Percentiles rank a stretch among this genome's conserved stretches.
phyloP scores from a whole-genome alignment of 1,139 yeast species.

The Nakaseomyces glabratus region DNA sequence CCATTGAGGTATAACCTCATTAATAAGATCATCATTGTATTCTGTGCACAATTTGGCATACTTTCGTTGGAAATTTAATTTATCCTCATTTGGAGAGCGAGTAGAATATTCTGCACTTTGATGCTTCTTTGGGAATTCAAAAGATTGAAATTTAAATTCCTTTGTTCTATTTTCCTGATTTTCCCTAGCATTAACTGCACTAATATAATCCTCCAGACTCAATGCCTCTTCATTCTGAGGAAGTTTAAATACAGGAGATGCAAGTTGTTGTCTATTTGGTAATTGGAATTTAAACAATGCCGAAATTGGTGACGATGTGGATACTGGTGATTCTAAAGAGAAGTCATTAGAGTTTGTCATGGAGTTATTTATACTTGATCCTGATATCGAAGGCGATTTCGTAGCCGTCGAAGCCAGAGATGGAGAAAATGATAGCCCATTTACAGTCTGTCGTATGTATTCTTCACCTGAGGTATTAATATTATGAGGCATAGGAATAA shows the following conservation, averaged over 20 bases:
- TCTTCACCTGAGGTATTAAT: background rate
- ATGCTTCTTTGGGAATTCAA: constrained; percentile 19
- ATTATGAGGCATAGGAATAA: background rate
- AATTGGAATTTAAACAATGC: constrained; percentile 32
- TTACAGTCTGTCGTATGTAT: background rate
- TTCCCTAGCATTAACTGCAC: constrained; percentile 28
- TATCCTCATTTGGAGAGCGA: constrained; percentile 12
- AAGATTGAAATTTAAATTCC: constrained; percentile 11
- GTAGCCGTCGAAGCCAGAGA: constrained; percentile 11
- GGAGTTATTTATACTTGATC: constrained; percentile 4
- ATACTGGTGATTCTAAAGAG: constrained; percentile 22
- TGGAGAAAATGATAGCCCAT: constrained; percentile 7
- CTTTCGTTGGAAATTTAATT: constrained; percentile 23
- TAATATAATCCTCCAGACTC: constrained; percentile 29
- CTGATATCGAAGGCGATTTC: constrained; percentile 7
- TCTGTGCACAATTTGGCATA: constrained; percentile 15
- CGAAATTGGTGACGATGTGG: constrained; percentile 31
- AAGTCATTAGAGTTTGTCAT: constrained; percentile 8
- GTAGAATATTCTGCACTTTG: constrained; percentile 1
- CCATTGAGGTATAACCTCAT: constrained; percentile 34
- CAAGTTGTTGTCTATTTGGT: constrained; percentile 22
- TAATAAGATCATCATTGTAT: constrained; percentile 14
- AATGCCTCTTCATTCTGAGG: constrained; percentile 39
- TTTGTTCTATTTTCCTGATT: constrained; percentile 12
- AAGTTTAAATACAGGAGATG: constrained; percentile 33